These are phyloP conservation scores for Clavispora asparagi DNA, from an alignment of 805 yeast species.

Conservation along the genomic window DNA sequence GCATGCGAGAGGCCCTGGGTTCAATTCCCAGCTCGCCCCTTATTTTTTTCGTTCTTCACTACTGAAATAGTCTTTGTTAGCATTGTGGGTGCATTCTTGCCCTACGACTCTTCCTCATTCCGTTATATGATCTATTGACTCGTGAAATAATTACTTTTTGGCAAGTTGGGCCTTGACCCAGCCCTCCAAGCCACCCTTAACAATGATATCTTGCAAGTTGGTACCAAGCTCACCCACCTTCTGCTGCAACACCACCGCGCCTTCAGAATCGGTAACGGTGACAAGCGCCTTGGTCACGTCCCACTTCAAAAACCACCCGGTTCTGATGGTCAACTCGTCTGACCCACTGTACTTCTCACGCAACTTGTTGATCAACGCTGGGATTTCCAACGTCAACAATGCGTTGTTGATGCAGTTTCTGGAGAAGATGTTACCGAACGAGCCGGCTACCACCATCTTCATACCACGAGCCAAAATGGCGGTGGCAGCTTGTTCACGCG, in stretches of 20 bases:
- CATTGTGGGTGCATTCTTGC: too few species aligned
- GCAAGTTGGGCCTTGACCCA: conserved; percentile 82
- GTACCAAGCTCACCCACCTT: conserved; percentile 95
- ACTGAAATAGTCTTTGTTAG: too few species aligned
- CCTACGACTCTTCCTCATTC: not conserved
- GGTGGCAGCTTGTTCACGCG: conserved; percentile 99
- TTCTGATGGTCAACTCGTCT: conserved; percentile 83
- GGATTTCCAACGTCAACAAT: conserved; percentile 86
- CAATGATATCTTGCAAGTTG: conserved; percentile 92
- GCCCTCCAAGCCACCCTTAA: conserved; percentile 96
- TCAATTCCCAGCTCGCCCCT: conserved; percentile 20
- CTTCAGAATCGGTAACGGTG: conserved; percentile 62
- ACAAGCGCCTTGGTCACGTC: conserved; percentile 85
- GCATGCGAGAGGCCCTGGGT: conserved; percentile 21
- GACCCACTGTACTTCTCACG: conserved; percentile 58
- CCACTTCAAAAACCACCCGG: conserved; percentile 92
- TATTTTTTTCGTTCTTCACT: conserved; percentile 4
- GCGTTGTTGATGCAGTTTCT: conserved; percentile 97
- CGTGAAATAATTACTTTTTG: not conserved
- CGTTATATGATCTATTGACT: not conserved
- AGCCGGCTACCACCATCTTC: conserved; percentile 90
- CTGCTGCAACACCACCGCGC: conserved; percentile 63
- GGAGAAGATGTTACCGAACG: conserved; percentile 94
- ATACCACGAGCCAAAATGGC: conserved; percentile 92
- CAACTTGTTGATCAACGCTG: conserved; percentile 72